phyloP scores from a whole-genome alignment of 2,329 filamentous ascomycete genomes.

The Fusarium continuum region DNA sequence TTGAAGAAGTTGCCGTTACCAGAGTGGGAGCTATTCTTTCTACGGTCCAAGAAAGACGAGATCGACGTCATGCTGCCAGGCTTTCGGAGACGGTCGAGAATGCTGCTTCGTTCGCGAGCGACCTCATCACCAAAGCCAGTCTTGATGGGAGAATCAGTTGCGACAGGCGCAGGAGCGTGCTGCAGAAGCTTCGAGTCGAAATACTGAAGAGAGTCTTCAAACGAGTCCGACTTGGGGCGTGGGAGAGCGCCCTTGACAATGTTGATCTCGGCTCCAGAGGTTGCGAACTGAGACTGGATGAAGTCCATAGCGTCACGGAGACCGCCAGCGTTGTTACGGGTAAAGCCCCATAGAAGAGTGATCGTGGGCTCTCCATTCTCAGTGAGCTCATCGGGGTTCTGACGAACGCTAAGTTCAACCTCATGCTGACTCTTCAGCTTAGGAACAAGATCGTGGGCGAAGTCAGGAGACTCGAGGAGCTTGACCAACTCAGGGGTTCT shows the following conservation, averaged over 20 bases:
- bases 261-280: constrained; percentile 85
- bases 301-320: constrained; percentile 97
- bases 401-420: constrained; percentile 81
- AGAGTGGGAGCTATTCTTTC: constrained; percentile 92
- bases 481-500: constrained; percentile 79
- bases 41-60: constrained; percentile 92
- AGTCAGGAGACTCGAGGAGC: constrained; percentile 84
- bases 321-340: constrained; percentile 94
- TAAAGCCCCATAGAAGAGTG: constrained; percentile 81
- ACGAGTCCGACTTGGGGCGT: constrained; percentile 98
- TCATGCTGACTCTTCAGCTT: constrained; percentile 94
- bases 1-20: constrained; percentile 89
- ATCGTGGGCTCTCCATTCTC: constrained; percentile 67
- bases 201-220: constrained; percentile 95
- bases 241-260: constrained; percentile 94
- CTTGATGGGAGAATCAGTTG: constrained; percentile 89
- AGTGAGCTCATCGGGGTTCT: constrained; percentile 66
- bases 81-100: constrained; percentile 94
- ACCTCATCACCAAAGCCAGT: constrained; percentile 84
- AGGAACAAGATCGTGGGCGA: constrained; percentile 78
- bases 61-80: constrained; percentile 94
- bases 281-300: constrained; percentile 84
- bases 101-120: constrained; percentile 78
- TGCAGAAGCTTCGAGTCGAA: constrained; percentile 97
- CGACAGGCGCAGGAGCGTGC: constrained; percentile 82